A percentile compares a stretch with the other conserved stretches of the same genome.
Evolutionary conservation across 768 basidiomycete species (phyloP).

Genomic region (Russula brevipes): DNA sequence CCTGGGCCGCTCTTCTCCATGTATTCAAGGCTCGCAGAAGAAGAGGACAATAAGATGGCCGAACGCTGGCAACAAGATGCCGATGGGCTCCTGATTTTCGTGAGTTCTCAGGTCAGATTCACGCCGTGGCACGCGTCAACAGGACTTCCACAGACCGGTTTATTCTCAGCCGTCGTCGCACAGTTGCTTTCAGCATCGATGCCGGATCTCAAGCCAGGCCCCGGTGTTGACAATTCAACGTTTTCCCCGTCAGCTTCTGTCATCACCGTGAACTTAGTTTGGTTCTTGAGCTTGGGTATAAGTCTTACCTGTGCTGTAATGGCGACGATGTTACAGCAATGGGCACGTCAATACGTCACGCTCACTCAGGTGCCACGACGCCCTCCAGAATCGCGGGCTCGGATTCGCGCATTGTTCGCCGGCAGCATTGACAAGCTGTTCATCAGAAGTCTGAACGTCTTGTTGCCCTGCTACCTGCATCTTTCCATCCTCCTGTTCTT

Average conservation of each 20-base stretch:
- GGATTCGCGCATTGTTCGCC: too few relatives aligned
- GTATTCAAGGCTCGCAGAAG: not conserved
- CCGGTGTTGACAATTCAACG: not conserved
- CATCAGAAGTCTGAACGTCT: not conserved
- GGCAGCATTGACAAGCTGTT: too few relatives aligned
- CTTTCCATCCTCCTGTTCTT: not conserved
- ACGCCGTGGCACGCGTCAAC: not conserved
- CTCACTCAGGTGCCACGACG: too few relatives aligned
- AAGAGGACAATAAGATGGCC: not conserved
- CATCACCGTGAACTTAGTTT: not conserved
- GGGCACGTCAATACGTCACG: not conserved
- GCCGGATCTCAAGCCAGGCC: not conserved
- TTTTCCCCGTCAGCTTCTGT: not conserved
- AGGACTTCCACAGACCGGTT: not conserved
- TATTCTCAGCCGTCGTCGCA: not conserved
- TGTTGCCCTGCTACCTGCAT: not conserved
- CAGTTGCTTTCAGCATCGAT: not conserved
- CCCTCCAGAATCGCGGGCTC: too few relatives aligned
- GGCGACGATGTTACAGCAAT: not conserved
- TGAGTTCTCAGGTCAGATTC: not conserved
- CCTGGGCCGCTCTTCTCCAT: not conserved
- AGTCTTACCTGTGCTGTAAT: not conserved
- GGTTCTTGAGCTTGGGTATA: not conserved
- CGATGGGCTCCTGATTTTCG: not conserved
- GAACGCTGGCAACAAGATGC: not conserved